A percentile compares a stretch with the other conserved stretches of the same genome.
These are phyloP conservation scores for Phytophthora niederhauseri DNA, from an alignment of 352 stramenopile species.

Conservation along the genomic window DNA sequence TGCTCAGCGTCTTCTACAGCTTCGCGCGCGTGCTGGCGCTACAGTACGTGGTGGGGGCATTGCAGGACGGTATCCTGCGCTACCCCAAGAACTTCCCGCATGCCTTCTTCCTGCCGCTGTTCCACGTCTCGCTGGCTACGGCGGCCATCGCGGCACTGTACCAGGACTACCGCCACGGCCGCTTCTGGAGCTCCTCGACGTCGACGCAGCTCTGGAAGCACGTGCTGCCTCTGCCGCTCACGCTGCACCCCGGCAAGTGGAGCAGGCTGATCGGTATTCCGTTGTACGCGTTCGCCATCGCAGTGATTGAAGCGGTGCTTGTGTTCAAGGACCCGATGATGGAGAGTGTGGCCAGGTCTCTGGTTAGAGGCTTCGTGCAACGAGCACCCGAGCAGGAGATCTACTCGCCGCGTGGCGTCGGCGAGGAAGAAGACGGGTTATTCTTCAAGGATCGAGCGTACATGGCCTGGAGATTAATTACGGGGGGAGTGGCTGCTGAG, in stretches of 20 bases:
- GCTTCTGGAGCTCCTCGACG: conserved; percentile 34
- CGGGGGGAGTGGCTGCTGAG: conserved; percentile 4
- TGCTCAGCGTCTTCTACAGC: conserved; percentile 65
- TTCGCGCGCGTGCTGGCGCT: conserved; percentile 72
- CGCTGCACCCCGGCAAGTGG: conserved; percentile 49
- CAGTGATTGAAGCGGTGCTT: conserved; percentile 53
- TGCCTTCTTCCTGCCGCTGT: conserved; percentile 60
- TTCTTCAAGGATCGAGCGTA: conserved; percentile 20
- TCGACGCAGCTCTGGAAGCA: conserved; percentile 53
- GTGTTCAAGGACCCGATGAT: conserved; percentile 52
- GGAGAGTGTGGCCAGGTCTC: conserved; percentile 29
- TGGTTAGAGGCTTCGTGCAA: conserved; percentile 41
- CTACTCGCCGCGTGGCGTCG: conserved; percentile 25
- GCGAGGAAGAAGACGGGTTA: conserved; percentile 5
- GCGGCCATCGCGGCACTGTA: conserved; percentile 49
- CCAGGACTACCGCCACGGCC: conserved; percentile 43
- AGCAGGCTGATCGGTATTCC: conserved; percentile 70
- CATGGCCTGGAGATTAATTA: conserved; percentile 27
- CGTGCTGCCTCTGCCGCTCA: conserved; percentile 68
- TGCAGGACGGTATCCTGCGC: conserved; percentile 56
- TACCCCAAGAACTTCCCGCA: conserved; percentile 67
- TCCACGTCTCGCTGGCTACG: conserved; percentile 45
- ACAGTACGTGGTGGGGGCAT: conserved; percentile 53
- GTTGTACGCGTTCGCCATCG: conserved; percentile 62
- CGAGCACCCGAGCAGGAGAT: conserved; percentile 33